A percentile compares a stretch with the other conserved stretches of the same genome.
phyloP scores from a whole-genome alignment of 1,139 yeast species.

The Nakaseomyces glabratus region DNA sequence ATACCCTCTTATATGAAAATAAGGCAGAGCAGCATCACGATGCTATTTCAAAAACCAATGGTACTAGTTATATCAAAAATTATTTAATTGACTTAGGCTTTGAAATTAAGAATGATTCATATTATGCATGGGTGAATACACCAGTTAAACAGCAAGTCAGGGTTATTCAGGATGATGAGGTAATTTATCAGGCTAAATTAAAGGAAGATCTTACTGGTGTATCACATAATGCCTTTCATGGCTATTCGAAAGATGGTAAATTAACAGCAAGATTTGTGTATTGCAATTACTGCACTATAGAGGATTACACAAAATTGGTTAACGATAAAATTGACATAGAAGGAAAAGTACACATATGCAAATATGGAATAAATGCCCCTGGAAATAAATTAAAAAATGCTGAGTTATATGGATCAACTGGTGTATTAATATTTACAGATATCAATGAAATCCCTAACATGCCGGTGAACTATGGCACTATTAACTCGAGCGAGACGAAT shows the following conservation, averaged over 20 bases:
- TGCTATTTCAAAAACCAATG: constrained; percentile 30
- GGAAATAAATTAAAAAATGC: constrained; percentile 48
- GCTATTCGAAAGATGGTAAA: constrained; percentile 50
- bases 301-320: constrained; percentile 45
- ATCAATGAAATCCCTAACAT: constrained; percentile 40
- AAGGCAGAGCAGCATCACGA: constrained; percentile 38
- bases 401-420: constrained; percentile 46
- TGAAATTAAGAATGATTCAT: constrained; percentile 44
- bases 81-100: constrained; percentile 40
- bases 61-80: constrained; percentile 10
- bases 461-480: too few species aligned
- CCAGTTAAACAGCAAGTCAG: constrained; percentile 43
- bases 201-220: constrained; percentile 59
- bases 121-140: constrained; percentile 47
- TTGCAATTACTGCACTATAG: constrained; percentile 55
- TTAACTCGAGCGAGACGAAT: constrained; percentile 20
- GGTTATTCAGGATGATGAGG: constrained; percentile 33
- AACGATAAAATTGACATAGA: constrained; percentile 34
- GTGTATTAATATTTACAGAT: constrained; percentile 47
- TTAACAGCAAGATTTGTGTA: constrained; percentile 47
- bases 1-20: constrained; percentile 31
- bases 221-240: constrained; percentile 67
- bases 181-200: constrained; percentile 51
- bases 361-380: constrained; percentile 36
- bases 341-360: constrained; percentile 50